Evolutionary conservation across 192 early-diverging fungal species (phyloP), one percentile per base, ranked within the genome.

Genomic region (Bifiguratus adelaidae): DNA sequence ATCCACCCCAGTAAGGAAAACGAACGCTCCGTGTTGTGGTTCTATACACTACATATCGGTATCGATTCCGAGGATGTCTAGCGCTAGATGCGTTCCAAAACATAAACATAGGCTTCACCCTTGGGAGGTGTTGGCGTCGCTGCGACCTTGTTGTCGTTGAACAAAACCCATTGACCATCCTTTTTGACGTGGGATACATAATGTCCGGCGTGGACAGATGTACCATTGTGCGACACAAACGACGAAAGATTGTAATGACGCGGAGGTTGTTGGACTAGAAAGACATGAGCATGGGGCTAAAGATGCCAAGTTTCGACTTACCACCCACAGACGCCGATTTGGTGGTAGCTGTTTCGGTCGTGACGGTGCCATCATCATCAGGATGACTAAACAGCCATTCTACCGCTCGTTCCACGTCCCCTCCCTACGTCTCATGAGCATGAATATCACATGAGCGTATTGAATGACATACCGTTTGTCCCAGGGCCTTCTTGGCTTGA

Each of bases 141-240:
- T 4, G 85, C 96, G 6, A 96, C 96, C 67, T 89, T 93, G 52
- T 92, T 77, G 65, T 99, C 96, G 66, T 99, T 99, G 68, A 85
- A 95, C 47, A 99, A 63, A 44, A 84, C 77, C 96, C 96, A 99
- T 29, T 62, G 48, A 30, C 63, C 54, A 25, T 70, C 75, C n/a
- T 76, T 82, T 41, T 72, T 73, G 32, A 93, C 69, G 44, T 89
- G 91, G 13, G 87, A 81, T 8, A 99, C 89, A 61, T 99, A 99
- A 60, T 99, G 96, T 21, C 96, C 96, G 58, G 85, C 92, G 58
- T 92, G 89, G 3, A 89, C 79, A 3, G 94, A 95, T 9, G 92
- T 83, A 7, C 96, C 96, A 58, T 89, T 88, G 77, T 99, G 96
- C 26, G 87, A 91, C 32, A 99, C 81, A 67, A 95, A 90, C 7